phyloP scores from a whole-genome alignment of 305 asterid genomes.

The Fraxinus sp. region DNA sequence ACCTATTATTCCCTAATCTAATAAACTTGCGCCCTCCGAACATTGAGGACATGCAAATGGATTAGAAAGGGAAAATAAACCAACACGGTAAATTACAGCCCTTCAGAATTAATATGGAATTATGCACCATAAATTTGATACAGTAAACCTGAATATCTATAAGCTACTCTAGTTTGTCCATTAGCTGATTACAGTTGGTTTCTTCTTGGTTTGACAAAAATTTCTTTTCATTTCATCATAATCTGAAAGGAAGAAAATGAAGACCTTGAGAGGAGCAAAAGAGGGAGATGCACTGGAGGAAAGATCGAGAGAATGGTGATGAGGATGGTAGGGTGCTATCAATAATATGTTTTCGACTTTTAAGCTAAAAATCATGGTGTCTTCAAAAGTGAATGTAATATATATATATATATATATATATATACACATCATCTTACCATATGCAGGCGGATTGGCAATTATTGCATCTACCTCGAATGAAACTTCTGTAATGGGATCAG shows the following conservation, averaged over 20 bases:
- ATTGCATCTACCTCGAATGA: slow-evolving; percentile 74
- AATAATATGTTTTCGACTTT: not conserved
- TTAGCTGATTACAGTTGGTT: not conserved
- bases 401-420: not conserved
- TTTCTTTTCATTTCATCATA: not conserved
- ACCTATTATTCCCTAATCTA: not conserved
- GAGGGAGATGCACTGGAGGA: not conserved
- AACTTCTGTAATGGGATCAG: slow-evolving; percentile 60
- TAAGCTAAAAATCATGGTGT: not conserved
- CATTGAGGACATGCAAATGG: not conserved
- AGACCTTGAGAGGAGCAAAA: not conserved
- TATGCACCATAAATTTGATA: not conserved
- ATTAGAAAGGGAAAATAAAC: not conserved
- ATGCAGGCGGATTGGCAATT: slow-evolving; percentile 92
- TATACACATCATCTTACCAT: slow-evolving; percentile 48
- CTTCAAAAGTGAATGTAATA: not conserved
- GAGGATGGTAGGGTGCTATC: not conserved
- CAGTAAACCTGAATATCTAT: not conserved
- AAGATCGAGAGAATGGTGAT: not conserved
- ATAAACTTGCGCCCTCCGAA: not conserved
- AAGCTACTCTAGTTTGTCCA: not conserved
- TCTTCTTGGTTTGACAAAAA: not conserved
- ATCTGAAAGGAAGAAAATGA: not conserved
- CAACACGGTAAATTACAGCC: not conserved
- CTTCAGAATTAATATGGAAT: not conserved